phyloP scores from a whole-genome alignment of 441 rosid species.

The Pelargonium australe region DNA sequence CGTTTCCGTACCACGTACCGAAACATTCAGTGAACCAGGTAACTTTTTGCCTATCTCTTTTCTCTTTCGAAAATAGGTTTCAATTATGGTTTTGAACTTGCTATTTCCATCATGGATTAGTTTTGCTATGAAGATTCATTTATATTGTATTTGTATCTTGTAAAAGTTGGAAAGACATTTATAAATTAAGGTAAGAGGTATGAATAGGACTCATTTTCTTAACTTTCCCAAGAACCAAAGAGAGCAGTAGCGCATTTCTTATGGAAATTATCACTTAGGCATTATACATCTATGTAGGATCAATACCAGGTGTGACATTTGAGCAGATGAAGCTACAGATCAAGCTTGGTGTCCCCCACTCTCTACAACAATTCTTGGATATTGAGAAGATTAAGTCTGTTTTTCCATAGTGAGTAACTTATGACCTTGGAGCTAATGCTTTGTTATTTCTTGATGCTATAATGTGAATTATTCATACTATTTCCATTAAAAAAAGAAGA shows the following conservation, averaged over 20 bases:
- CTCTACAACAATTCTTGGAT: constrained; percentile 69
- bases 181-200: no score
- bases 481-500: no score
- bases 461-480: background rate
- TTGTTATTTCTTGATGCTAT: constrained; percentile 1
- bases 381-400: constrained; percentile 66
- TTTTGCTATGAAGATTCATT: no score
- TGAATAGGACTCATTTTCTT: no score
- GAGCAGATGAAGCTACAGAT: constrained; percentile 79
- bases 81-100: no score
- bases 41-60: no score
- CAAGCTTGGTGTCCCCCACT: constrained; percentile 84
- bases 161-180: no score
- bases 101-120: no score
- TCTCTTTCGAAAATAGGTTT: no score
- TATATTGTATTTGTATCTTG: no score
- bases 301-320: constrained; percentile 77
- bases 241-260: constrained; percentile 7
- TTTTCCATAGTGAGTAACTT: constrained; percentile 76
- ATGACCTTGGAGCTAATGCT: background rate
- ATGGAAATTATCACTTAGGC: constrained; percentile 9
- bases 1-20: no score
- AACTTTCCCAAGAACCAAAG: background rate
- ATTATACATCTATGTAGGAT: constrained; percentile 37
- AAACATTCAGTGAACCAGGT: no score